phyloP scores from a whole-genome alignment of 1,139 yeast genomes.

The Yamadazyma mexicana region DNA sequence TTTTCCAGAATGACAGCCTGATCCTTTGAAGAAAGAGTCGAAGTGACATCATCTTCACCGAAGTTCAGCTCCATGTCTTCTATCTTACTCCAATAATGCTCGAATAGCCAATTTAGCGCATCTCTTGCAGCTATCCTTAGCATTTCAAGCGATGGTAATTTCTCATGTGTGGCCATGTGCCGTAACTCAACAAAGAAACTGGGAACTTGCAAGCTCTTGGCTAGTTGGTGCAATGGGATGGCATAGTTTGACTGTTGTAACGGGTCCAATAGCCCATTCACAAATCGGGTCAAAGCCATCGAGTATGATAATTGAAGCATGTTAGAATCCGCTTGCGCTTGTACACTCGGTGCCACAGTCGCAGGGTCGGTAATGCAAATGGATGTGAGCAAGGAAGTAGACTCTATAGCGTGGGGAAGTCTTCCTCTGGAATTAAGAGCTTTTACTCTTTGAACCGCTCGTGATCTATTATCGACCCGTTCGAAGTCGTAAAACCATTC shows the following conservation, averaged over 20 bases:
- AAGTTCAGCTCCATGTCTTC: conserved; percentile 24
- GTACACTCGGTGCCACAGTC: not conserved
- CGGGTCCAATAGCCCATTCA: conserved; percentile 89
- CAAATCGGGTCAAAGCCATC: conserved; percentile 82
- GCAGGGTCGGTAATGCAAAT: conserved; percentile 48
- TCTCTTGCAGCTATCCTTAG: conserved; percentile 55
- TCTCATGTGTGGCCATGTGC: conserved; percentile 91
- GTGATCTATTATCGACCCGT: conserved; percentile 23
- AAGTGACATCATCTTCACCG: conserved; percentile 20
- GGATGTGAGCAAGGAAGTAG: conserved; percentile 64
- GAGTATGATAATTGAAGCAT: conserved; percentile 57
- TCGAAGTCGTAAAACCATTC: conserved; percentile 55
- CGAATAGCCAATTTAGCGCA: conserved; percentile 76
- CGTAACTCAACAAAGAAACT: conserved; percentile 85
- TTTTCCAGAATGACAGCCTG: conserved; percentile 6
- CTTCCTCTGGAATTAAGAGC: conserved; percentile 39
- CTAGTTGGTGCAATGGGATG: conserved; percentile 74
- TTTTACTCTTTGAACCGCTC: conserved; percentile 49
- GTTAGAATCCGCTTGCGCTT: conserved; percentile 21
- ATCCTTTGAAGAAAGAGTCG: conserved; percentile 18
- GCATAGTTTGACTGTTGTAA: conserved; percentile 79
- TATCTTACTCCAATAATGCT: conserved; percentile 68
- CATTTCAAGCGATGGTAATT: conserved; percentile 67
- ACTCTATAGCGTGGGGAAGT: conserved; percentile 48
- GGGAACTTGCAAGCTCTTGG: conserved; percentile 69